phyloP scores from a whole-genome alignment of 345 rosid genomes.

The Excoecaria agallocha region DNA sequence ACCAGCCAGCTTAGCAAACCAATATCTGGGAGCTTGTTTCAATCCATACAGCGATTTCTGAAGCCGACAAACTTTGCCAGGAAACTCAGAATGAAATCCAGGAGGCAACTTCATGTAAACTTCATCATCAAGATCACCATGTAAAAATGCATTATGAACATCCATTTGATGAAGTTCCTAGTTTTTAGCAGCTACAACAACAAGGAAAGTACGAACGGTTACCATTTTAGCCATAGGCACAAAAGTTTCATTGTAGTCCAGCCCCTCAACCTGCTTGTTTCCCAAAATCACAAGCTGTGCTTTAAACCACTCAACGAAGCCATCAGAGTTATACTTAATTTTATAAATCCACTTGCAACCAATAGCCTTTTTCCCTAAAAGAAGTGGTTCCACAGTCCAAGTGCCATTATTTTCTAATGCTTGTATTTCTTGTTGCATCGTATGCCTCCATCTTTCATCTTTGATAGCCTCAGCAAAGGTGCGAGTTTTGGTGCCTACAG shows the following conservation, averaged over 20 bases:
- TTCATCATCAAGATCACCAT: not conserved
- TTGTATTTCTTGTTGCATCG: not conserved
- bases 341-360: not conserved
- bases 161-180: not conserved
- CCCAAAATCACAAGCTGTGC: not conserved
- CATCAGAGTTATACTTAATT: not conserved
- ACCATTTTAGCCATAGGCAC: not conserved
- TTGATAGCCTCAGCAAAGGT: not conserved
- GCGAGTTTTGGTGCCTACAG: not conserved
- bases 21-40: not conserved
- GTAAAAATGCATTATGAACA: not conserved
- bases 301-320: not conserved
- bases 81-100: not conserved
- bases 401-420: not conserved
- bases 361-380: not conserved
- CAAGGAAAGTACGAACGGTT: not conserved
- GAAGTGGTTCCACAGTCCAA: not conserved
- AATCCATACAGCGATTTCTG: not conserved
- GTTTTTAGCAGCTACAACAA: not conserved
- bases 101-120: slow-evolving; percentile 1
- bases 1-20: not conserved
- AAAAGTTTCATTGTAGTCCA: not conserved
- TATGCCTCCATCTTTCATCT: not conserved
- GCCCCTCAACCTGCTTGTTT: not conserved
- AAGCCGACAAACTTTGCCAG: not conserved